Evolutionary conservation across 495 filamentous ascomycete species (phyloP), one percentile per base, ranked within the genome.

Genomic region (Neurospora sp.): DNA sequence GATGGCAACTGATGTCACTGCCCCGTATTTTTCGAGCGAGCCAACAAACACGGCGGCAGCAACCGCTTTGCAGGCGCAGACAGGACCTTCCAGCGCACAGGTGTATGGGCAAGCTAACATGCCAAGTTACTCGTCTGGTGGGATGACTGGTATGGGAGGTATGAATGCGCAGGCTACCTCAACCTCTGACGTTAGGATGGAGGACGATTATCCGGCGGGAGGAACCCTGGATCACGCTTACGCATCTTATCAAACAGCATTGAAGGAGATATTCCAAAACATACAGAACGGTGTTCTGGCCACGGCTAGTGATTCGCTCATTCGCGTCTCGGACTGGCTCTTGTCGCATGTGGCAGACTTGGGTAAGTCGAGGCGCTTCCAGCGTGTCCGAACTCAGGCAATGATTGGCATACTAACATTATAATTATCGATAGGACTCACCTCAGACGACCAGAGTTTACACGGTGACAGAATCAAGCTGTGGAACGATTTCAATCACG

Each of bases 401-500:
- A 74, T 74, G 69, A 71, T 73, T 40, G 27, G 27, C 31, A 37
- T 35, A 35, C 53, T 65, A 65, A 65, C 53, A 14, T 3, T 31
- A 70, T 68, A 73, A 71, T 44, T 45, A 41, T 71, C 73, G 44
- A 71, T 77, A 83, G 82, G 82, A 39, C 83, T 87, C 70, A 83
- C 82, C 69, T 83, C 81, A 72, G 96, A 99, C 82, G 90, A 97
- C 75, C 87, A 91, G 72, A 81, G 84, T 65, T 83, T 92, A 40
- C 88, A 94, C 75, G 79, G 83, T 40, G 89, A 94, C 72, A 88
- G 93, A 68, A 86, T 96, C 74, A 88, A 90, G 78, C 84, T 98
- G 40, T 99, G 96, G 96, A 90, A 90, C 76, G 91, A 98, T 75
- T 97, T 98, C 84, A 98, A 99, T 79, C 87, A 91, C 70, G 96